Percentiles rank a stretch among this genome's conserved stretches.
These are phyloP conservation scores for Aspergillus tamarii DNA, from an alignment of 2,329 filamentous ascomycete species.

Conservation along the genomic window DNA sequence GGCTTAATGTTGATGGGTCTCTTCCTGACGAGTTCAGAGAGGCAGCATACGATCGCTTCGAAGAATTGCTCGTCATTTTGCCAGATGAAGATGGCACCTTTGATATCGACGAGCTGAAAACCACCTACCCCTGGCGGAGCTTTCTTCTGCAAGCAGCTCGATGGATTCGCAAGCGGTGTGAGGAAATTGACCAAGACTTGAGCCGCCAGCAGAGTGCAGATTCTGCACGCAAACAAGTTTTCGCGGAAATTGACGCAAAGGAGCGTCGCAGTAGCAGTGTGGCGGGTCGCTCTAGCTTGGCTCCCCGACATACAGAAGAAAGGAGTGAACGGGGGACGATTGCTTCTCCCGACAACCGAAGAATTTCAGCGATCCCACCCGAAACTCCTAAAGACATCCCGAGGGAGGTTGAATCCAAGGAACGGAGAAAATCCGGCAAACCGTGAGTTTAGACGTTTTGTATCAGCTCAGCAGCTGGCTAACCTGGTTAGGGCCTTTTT, in stretches of 20 bases:
- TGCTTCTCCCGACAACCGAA: background rate
- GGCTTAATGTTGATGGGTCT: slow-evolving; percentile 41
- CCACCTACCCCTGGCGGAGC: slow-evolving; percentile 53
- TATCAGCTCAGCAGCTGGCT: background rate
- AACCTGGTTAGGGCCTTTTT: slow-evolving; percentile 18
- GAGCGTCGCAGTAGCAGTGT: slow-evolving; percentile 24
- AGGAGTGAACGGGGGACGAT: background rate
- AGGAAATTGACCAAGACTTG: slow-evolving; percentile 51
- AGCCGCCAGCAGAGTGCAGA: slow-evolving; percentile 47
- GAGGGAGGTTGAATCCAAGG: background rate
- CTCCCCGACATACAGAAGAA: background rate
- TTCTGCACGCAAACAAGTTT: slow-evolving; percentile 32
- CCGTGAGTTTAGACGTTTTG: slow-evolving; percentile 13
- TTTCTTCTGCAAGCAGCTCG: slow-evolving; percentile 50
- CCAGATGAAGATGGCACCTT: slow-evolving; percentile 37
- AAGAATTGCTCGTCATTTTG: slow-evolving; percentile 42
- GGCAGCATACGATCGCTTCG: slow-evolving; percentile 42
- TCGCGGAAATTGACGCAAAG: slow-evolving; percentile 2
- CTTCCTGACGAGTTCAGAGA: slow-evolving; percentile 41
- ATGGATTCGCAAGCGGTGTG: slow-evolving; percentile 51
- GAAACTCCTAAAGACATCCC: background rate
- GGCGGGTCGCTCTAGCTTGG: slow-evolving; percentile 1
- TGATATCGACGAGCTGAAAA: slow-evolving; percentile 49
- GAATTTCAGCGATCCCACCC: background rate
- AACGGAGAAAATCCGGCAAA: slow-evolving; percentile 22